These are phyloP conservation scores for Aspergillus latus DNA, from an alignment of 2,329 filamentous ascomycete genomes.

Conservation along the genomic window DNA sequence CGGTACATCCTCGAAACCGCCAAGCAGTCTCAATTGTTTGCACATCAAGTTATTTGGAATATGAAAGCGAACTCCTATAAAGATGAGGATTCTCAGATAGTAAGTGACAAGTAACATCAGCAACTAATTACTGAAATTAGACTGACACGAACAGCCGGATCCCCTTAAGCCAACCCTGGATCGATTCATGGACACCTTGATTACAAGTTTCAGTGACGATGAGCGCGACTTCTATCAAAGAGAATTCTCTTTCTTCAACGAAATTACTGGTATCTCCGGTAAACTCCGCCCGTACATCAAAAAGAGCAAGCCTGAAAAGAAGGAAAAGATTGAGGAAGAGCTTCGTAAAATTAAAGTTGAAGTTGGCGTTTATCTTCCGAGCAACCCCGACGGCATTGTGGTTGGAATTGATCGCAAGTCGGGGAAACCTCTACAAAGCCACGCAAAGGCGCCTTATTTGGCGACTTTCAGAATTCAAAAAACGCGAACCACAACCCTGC, in stretches of 20 bases:
- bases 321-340: conserved; percentile 98
- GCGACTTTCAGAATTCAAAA: conserved; percentile 97
- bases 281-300: conserved; percentile 95
- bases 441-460: conserved; percentile 99
- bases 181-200: conserved; percentile 79
- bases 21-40: conserved; percentile 93
- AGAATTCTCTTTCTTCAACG: conserved; percentile 97
- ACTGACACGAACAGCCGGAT: conserved; percentile 63
- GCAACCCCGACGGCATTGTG: conserved; percentile 94
- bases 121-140: background rate
- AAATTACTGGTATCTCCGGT: conserved; percentile 92
- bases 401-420: conserved; percentile 98
- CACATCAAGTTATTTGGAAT: conserved; percentile 99
- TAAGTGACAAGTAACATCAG: conserved; percentile 44
- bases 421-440: conserved; percentile 93
- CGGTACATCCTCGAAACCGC: conserved; percentile 96
- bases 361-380: conserved; percentile 93
- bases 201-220: conserved; percentile 73
- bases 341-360: conserved; percentile 96
- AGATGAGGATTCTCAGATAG: conserved; percentile 85
- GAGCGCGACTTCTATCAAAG: conserved; percentile 88
- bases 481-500: conserved; percentile 44
- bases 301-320: conserved; percentile 90
- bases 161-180: conserved; percentile 91
- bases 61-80: conserved; percentile 99